Percentiles rank a stretch among this genome's conserved stretches.
Evolutionary conservation across 257 asterid genomes (phyloP).

Genomic region (Solanum chiquidenum): DNA sequence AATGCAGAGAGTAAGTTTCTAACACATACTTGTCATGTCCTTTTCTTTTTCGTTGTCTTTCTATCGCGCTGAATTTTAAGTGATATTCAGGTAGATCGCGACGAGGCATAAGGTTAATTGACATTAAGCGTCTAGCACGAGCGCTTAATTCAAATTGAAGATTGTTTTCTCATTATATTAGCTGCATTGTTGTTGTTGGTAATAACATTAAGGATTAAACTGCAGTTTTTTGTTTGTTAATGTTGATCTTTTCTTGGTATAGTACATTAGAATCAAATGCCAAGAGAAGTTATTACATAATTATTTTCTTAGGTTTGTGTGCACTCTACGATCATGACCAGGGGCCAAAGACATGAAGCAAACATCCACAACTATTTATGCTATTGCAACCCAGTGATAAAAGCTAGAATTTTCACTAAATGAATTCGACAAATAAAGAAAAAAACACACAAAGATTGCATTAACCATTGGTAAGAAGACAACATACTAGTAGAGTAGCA

Average conservation of each 20-base stretch:
- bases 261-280: neutral
- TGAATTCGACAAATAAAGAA: too few relatives aligned
- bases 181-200: neutral
- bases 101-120: constrained; percentile 13
- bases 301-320: too few relatives aligned
- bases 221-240: neutral
- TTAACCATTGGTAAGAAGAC: too few relatives aligned
- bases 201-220: neutral
- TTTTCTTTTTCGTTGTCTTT: neutral
- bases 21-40: neutral
- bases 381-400: too few relatives aligned
- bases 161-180: neutral
- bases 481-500: too few relatives aligned
- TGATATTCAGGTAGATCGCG: constrained; percentile 3
- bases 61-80: neutral
- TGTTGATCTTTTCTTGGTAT: neutral
- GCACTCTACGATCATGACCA: neutral
- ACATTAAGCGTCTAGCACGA: constrained; percentile 25
- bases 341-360: too few relatives aligned
- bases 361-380: too few relatives aligned
- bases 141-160: constrained; percentile 5
- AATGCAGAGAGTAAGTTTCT: constrained; percentile 3
- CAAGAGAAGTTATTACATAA: neutral
- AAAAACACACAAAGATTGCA: too few relatives aligned
- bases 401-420: too few relatives aligned